Base-by-base conservation (phyloP, 306 rosid species). In the Malus asiatica region DNA sequence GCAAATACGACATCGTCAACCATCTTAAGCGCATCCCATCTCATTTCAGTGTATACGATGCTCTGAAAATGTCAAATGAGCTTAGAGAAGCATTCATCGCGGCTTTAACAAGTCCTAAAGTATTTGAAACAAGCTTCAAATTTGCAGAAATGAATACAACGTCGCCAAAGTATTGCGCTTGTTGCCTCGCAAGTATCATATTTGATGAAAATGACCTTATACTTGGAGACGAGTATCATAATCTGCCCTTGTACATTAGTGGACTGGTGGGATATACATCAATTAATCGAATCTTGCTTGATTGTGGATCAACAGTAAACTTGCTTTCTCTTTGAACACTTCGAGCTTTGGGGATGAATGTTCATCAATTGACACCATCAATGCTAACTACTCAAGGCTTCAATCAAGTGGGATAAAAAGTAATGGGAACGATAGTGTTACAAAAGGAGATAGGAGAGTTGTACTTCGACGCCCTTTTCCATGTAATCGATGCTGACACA, bases 61-160 rank as follows among this genome's bases (percentile, higher is more conserved):
- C 69, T 0, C 2, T 65, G 40, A 22, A 44, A 12, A 45, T 45
- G 5, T 45, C 51, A 45, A 45, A 45, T 0, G 51, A 45, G 16
- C 4, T 45, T 45, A 45, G 51, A 12, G 51, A 12, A 45, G 5
- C 15, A 45, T 15, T 45, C 15, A 45, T 45, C 1, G 33, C 1
- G 3, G 46, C 69, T 18, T 33, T 65, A 3, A 16, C 23, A 6
- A 35, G 2, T 3, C 52, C 52, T 11, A 30, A 66, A 3, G 2
- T 38, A 0, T 66, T 53, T 7, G 10, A 20, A 19, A 7, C 4
- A 53, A 53, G 11, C 1, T 53, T 53, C 1, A 16, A 66, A 1
- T 5, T 2, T 0, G 30, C 18, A n/a, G 27, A 38, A 1, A 11
- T 35, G 0, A 2, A 1, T 10, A 11, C n/a, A 2, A 11, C 4